phyloP scores from a whole-genome alignment of 768 basidiomycete species.

The Boletus vermiculosoides region DNA sequence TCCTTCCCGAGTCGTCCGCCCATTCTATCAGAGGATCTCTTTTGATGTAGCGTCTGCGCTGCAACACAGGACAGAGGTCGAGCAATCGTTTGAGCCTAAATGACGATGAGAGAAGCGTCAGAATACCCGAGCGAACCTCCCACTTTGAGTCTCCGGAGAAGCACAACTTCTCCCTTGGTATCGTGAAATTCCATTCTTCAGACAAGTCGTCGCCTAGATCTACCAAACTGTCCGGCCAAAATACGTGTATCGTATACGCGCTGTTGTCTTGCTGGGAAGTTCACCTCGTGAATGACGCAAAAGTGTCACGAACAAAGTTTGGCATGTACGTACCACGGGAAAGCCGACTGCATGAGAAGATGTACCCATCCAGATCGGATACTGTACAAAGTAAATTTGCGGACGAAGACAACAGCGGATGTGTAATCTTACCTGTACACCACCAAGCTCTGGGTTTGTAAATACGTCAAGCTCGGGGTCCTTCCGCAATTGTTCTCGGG shows the following conservation, averaged over 20 bases:
- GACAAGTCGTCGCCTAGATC: constrained; percentile 27
- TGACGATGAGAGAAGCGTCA: background rate
- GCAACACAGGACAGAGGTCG: constrained; percentile 33
- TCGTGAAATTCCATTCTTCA: constrained; percentile 32
- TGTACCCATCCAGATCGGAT: constrained; percentile 24
- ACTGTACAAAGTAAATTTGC: constrained; percentile 2
- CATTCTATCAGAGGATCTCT: constrained; percentile 38
- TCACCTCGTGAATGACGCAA: background rate
- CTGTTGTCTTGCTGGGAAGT: constrained; percentile 32
- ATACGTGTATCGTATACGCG: constrained; percentile 36
- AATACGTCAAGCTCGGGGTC: constrained; percentile 39
- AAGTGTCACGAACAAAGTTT: background rate
- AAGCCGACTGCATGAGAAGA: constrained; percentile 15
- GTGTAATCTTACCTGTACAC: constrained; percentile 11
- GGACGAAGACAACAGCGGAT: background rate
- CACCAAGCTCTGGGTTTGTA: constrained; percentile 13
- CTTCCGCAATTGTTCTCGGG: constrained; percentile 38
- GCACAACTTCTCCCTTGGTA: constrained; percentile 35
- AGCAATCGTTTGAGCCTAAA: constrained; percentile 37
- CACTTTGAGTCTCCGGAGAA: constrained; percentile 38
- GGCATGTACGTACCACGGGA: constrained; percentile 12
- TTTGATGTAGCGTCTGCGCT: constrained; percentile 36
- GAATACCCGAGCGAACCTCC: constrained; percentile 3
- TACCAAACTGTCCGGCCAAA: constrained; percentile 35
- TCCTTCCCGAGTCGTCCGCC: constrained; percentile 45